Evolutionary conservation across 176 grass and related monocot genomes (phyloP).

Genomic region (Musa schizocarpa): DNA sequence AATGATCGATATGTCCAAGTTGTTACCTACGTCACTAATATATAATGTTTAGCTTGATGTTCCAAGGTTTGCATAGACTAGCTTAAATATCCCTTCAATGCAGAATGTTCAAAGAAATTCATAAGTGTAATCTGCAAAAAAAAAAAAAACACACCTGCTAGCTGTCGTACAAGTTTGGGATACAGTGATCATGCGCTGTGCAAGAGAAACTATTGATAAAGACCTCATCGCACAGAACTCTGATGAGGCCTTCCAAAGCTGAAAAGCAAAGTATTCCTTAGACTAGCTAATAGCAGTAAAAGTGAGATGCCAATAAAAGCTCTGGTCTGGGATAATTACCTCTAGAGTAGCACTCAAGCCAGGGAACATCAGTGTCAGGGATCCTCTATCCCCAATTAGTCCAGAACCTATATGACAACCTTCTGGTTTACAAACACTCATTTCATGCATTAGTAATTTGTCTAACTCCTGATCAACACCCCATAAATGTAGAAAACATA

Average conservation of each 20-base stretch:
- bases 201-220: constrained; percentile 80
- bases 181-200: constrained; percentile 85
- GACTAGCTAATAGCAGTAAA: background rate
- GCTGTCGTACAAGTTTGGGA: constrained; percentile 72
- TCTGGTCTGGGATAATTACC: constrained; percentile 36
- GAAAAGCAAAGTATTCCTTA: constrained; percentile 22
- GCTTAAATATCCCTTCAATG: background rate
- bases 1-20: background rate
- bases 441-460: constrained; percentile 75
- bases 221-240: constrained; percentile 98
- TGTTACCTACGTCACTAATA: background rate
- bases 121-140: background rate
- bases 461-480: constrained; percentile 76
- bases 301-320: background rate
- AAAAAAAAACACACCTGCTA: constrained; percentile 51
- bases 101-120: constrained; percentile 1
- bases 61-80: background rate
- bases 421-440: constrained; percentile 95
- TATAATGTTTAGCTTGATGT: background rate
- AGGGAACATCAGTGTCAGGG: constrained; percentile 82
- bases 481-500: constrained; percentile 98
- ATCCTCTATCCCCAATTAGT: constrained; percentile 72
- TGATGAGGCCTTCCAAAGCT: constrained; percentile 86
- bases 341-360: constrained; percentile 71
- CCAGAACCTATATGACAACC: constrained; percentile 69